phyloP scores from a whole-genome alignment of 225 moss, liverwort and hornwort genomes.

The Marchantia polymorpha region DNA sequence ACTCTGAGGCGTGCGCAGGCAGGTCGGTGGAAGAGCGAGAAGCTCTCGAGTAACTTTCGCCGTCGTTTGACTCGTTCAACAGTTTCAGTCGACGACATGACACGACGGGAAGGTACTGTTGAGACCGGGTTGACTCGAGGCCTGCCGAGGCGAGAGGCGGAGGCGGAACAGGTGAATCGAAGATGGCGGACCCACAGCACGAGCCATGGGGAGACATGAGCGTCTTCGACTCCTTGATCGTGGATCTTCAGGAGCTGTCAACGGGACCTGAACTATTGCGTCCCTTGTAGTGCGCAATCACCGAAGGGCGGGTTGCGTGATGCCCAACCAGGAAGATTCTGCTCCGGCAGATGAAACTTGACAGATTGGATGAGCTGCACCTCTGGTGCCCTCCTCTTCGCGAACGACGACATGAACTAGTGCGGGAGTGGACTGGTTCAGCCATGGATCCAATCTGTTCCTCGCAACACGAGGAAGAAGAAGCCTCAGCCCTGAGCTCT shows the following conservation, averaged over 20 bases:
- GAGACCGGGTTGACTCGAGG: too few relatives aligned
- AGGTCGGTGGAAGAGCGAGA: too few relatives aligned
- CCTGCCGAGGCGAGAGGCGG: too few relatives aligned
- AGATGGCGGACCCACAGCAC: too few relatives aligned
- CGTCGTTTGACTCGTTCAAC: too few relatives aligned
- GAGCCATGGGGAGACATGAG: too few relatives aligned
- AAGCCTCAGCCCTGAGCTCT: neutral
- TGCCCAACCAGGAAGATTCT: neutral
- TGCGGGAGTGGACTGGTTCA: neutral
- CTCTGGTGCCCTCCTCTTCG: neutral
- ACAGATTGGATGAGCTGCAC: constrained; percentile 1
- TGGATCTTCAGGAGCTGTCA: neutral
- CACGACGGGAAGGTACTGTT: too few relatives aligned
- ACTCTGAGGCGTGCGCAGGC: too few relatives aligned
- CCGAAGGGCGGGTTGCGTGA: constrained; percentile 5
- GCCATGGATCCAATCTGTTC: neutral
- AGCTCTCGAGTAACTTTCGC: too few relatives aligned
- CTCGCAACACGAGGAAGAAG: neutral
- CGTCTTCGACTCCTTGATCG: too few relatives aligned
- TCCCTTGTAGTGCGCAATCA: neutral
- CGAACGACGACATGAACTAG: neutral
- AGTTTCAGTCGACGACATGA: too few relatives aligned
- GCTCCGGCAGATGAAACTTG: neutral
- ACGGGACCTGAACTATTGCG: neutral
- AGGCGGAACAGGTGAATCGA: too few relatives aligned